A percentile compares a stretch with the other conserved stretches of the same genome.
Evolutionary conservation across 345 rosid species (phyloP).

Genomic region (Lumnitzera racemosa): DNA sequence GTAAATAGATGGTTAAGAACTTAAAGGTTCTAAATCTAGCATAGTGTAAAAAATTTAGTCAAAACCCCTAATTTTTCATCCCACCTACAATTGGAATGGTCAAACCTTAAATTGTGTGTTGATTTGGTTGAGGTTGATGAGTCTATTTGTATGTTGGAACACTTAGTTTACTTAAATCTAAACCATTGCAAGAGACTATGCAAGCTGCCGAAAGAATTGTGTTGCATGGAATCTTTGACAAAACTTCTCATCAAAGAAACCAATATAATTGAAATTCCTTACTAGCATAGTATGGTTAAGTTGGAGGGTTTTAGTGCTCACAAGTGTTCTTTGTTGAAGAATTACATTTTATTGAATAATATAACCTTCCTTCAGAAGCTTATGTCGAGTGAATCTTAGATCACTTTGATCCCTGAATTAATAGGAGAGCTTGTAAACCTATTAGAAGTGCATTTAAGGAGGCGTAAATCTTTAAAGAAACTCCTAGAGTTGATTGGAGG

Average conservation of each 20-base stretch:
- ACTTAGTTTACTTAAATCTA: neutral
- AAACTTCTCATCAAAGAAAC: neutral
- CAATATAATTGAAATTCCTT: neutral
- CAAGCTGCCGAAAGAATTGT: neutral
- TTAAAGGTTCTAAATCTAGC: conserved; percentile 4
- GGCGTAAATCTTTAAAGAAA: too few species aligned
- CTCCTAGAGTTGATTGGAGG: neutral
- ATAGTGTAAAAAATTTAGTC: neutral
- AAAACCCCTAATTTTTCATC: neutral
- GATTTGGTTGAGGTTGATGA: neutral
- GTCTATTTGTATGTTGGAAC: neutral
- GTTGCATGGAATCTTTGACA: neutral
- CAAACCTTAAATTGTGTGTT: neutral
- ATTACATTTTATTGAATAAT: neutral
- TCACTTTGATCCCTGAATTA: neutral
- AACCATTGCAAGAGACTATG: neutral
- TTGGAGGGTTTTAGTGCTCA: neutral
- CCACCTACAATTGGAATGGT: neutral
- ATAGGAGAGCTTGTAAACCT: neutral
- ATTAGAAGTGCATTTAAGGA: too few species aligned
- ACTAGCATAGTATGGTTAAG: neutral
- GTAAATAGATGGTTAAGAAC: neutral
- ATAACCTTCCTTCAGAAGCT: neutral
- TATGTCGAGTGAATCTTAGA: neutral
- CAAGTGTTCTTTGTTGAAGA: neutral